phyloP scores from a whole-genome alignment of 169 alveolate genomes.

The Cryptosporidium xiaoi region DNA sequence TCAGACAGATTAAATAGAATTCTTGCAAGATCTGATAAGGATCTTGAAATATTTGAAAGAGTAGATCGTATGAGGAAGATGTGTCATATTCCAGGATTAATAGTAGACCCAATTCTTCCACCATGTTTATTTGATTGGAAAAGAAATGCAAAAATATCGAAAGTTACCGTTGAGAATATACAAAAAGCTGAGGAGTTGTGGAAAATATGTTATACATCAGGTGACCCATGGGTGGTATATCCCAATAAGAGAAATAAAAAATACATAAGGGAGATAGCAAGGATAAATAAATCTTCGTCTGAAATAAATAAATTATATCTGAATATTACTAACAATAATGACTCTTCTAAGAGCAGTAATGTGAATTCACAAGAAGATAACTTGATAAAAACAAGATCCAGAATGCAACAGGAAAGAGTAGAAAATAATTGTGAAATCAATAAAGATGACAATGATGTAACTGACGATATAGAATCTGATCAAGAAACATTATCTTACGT shows the following conservation, averaged over 20 bases:
- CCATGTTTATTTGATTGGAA: conserved; percentile 74
- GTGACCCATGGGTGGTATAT: conserved; percentile 74
- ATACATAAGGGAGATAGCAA: not conserved
- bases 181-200: conserved; percentile 70
- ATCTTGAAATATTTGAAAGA: conserved; percentile 64
- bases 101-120: conserved; percentile 51
- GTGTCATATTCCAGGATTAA: conserved; percentile 73
- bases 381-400: not conserved
- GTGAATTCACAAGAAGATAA: not conserved
- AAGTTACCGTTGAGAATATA: conserved; percentile 20
- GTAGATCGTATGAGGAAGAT: conserved; percentile 71
- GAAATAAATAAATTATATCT: not conserved
- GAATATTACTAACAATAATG: not conserved
- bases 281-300: not conserved
- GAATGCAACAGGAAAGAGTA: not conserved
- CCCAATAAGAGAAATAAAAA: conserved; percentile 47
- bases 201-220: conserved; percentile 50
- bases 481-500: not conserved
- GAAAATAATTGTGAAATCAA: not conserved
- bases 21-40: conserved; percentile 56
- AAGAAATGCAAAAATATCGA: conserved; percentile 47
- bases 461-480: not conserved
- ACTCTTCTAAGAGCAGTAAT: not conserved
- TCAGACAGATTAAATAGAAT: conserved; percentile 60
- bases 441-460: not conserved